Evolutionary conservation across 768 basidiomycete genomes (phyloP).

Genomic region (Dendrothele bispora): DNA sequence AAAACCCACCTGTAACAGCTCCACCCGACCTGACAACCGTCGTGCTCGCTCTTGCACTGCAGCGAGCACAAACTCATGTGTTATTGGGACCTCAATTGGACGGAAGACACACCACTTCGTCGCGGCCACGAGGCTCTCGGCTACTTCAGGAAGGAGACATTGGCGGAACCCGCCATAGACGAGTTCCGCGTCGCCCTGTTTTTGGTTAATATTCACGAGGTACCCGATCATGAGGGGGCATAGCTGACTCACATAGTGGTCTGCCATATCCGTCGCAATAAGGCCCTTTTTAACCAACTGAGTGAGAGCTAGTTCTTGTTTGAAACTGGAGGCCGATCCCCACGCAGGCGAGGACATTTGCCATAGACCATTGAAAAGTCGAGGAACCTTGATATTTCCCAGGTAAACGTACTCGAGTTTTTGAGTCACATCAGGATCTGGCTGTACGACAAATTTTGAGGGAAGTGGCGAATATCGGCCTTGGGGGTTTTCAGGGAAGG

Average conservation of each 20-base stretch:
- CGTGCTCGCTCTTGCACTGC: constrained; percentile 50
- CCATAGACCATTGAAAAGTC: constrained; percentile 58
- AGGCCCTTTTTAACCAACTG: constrained; percentile 8
- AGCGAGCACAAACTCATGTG: constrained; percentile 44
- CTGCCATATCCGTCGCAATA: constrained; percentile 16
- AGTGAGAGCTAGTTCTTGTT: constrained; percentile 3
- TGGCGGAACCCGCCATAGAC: constrained; percentile 50
- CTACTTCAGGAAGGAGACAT: constrained; percentile 22
- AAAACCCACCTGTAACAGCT: constrained; percentile 52
- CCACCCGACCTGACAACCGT: constrained; percentile 44
- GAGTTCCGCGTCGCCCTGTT: constrained; percentile 15
- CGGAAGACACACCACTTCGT: constrained; percentile 66
- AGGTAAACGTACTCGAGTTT: constrained; percentile 24
- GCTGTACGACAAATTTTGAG: not conserved
- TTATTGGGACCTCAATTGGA: constrained; percentile 28
- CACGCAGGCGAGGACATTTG: constrained; percentile 63
- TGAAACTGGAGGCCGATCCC: constrained; percentile 42
- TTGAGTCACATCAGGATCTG: not conserved
- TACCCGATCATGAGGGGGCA: not conserved
- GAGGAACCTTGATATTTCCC: constrained; percentile 41
- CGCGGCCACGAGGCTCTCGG: constrained; percentile 41
- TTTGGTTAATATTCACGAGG: not conserved
- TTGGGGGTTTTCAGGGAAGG: not conserved
- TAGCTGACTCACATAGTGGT: constrained; percentile 13
- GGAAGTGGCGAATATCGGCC: not conserved